phyloP scores from a whole-genome alignment of 768 basidiomycete species.

The Cystofilobasidium capitatum region DNA sequence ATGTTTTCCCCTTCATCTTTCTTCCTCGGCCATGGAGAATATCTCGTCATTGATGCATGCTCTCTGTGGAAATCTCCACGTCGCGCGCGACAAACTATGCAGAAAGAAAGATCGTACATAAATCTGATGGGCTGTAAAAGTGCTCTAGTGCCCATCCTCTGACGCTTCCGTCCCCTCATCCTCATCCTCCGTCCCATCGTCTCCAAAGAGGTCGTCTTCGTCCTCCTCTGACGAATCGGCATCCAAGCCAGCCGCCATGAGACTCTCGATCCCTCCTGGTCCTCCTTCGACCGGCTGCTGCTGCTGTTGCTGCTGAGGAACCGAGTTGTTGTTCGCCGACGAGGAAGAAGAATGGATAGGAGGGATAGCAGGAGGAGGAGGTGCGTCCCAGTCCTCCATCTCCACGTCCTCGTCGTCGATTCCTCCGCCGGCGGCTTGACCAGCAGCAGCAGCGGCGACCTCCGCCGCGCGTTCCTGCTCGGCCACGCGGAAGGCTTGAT shows the following conservation, averaged over 20 bases:
- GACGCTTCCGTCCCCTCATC: conserved; percentile 46
- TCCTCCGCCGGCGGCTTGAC: background rate
- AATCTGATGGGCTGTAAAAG: no score
- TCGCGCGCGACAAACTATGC: no score
- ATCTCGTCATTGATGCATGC: no score
- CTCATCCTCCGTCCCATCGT: conserved; percentile 76
- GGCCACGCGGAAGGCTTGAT: conserved; percentile 24
- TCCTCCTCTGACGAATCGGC: conserved; percentile 52
- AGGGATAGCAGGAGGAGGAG: background rate
- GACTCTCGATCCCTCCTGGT: background rate
- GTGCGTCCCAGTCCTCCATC: background rate
- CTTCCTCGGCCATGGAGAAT: no score
- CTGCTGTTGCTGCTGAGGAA: background rate
- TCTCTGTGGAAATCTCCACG: no score
- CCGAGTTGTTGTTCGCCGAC: background rate
- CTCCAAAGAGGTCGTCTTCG: conserved; percentile 73
- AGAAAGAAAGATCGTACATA: no score
- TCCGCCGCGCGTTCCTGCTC: conserved; percentile 34
- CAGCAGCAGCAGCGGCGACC: background rate
- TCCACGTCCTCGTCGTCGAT: background rate
- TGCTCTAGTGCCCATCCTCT: background rate
- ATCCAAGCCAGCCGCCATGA: conserved; percentile 20
- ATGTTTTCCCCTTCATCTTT: no score
- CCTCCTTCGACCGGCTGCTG: background rate
- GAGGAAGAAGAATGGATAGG: background rate